Conservation (phyloP, 257 asterid genomes). For the Solanum chilense region DNA sequence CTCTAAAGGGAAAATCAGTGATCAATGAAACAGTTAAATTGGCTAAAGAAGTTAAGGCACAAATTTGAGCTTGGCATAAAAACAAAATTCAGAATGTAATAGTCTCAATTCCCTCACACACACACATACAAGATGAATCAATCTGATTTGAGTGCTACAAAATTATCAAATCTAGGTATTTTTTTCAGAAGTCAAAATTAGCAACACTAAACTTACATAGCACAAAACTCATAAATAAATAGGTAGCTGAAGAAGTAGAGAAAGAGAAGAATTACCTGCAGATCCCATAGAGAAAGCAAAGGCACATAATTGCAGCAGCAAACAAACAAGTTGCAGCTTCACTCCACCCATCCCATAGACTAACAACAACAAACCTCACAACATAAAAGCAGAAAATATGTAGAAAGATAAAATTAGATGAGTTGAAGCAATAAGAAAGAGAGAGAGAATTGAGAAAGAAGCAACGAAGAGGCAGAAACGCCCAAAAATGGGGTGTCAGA, state of each 20-base stretch:
- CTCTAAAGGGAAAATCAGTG: background rate
- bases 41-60: background rate
- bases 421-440: constrained; percentile 11
- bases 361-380: background rate
- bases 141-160: background rate
- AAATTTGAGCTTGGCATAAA: background rate
- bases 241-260: background rate
- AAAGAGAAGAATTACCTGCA: constrained; percentile 42
- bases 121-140: background rate
- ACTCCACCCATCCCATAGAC: constrained; percentile 44
- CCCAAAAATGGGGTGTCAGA: background rate
- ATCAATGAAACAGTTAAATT: background rate
- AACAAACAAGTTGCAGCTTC: constrained; percentile 34
- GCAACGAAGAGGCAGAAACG: constrained; percentile 25
- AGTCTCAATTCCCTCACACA: background rate
- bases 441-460: constrained; percentile 53
- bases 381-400: background rate
- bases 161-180: background rate
- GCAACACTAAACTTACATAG: background rate
- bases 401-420: background rate
- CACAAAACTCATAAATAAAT: background rate
- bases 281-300: constrained; percentile 51
- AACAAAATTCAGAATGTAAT: background rate
- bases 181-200: background rate
- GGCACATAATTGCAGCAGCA: constrained; percentile 33